phyloP scores from a whole-genome alignment of 768 basidiomycete genomes.

The Hydnomerulius pinastri region DNA sequence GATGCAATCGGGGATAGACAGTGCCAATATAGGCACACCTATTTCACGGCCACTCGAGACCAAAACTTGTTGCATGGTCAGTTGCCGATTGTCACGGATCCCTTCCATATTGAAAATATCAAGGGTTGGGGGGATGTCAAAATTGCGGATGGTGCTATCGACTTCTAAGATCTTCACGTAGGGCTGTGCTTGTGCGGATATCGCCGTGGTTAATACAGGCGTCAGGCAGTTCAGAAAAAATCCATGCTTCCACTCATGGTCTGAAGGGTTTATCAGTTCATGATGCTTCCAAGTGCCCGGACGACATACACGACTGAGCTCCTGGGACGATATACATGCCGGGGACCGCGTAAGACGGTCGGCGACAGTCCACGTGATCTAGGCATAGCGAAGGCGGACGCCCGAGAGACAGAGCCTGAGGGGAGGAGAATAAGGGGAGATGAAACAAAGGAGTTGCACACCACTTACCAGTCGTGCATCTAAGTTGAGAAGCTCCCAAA shows the following conservation, averaged over 20 bases:
- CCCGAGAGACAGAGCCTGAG: slow-evolving; percentile 67
- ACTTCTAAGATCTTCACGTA: slow-evolving; percentile 55
- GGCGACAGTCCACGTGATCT: slow-evolving; percentile 63
- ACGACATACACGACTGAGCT: slow-evolving; percentile 31
- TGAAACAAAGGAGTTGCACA: slow-evolving; percentile 12
- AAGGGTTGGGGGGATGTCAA: slow-evolving; percentile 51
- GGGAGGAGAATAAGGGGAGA: slow-evolving; percentile 7
- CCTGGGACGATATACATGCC: slow-evolving; percentile 32
- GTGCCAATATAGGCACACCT: slow-evolving; percentile 40
- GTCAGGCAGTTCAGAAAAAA: slow-evolving; percentile 66
- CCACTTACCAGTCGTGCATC: slow-evolving; percentile 64
- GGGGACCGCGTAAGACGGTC: slow-evolving; percentile 34
- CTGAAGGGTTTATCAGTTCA: slow-evolving; percentile 35
- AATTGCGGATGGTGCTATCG: slow-evolving; percentile 58
- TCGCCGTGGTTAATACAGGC: slow-evolving; percentile 61
- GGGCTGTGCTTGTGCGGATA: slow-evolving; percentile 50
- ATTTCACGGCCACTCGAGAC: slow-evolving; percentile 64
- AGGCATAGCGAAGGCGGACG: slow-evolving; percentile 70
- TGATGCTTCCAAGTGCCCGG: slow-evolving; percentile 4
- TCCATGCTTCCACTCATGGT: slow-evolving; percentile 70
- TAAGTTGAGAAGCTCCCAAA: slow-evolving; percentile 75
- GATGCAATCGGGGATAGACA: slow-evolving; percentile 1
- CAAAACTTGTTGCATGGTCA: slow-evolving; percentile 66
- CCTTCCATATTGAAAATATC: slow-evolving; percentile 42
- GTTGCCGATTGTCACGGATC: slow-evolving; percentile 46